Evolutionary conservation across 805 yeast genomes (phyloP), one percentile per base, ranked within the genome.

Genomic region (Clavispora vitiphila): DNA sequence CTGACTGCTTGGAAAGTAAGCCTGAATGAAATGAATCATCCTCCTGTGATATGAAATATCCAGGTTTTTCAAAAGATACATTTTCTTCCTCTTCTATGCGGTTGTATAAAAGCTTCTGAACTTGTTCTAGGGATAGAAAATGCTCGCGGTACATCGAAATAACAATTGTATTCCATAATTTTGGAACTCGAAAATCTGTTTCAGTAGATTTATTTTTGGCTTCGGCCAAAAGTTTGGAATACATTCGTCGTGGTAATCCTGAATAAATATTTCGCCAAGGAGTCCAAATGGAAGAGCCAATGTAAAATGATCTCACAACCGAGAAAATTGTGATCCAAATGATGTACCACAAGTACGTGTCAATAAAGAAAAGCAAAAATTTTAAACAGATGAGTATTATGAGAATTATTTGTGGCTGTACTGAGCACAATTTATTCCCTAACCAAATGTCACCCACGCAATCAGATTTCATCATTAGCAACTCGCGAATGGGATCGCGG

Each of bases 181-280:
- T 85, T 2, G 88, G 78, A 11, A 70, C 61, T 25, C 60, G 60
- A 11, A 63, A 50, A 1, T 61, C 54, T 54, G 81, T 81, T 7
- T 81, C 75, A 15, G 64, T 51, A 42, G 55, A 54, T 41, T 62
- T 49, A 45, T 64, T 62, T 26, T 44, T 43, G 20, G 69, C 56
- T 9, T 78, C 69, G 3, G 76, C 73, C 10, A 87, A 62, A 2
- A 88, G 68, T 52, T 87, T 86, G 9, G 91, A 77, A 50, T 74
- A 75, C 3, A 87, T 83, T 49, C 95, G 70, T 52, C 81, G 80
- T 1, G 96, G 95, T 22, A 88, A 63, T 38, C 89, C 67, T 4
- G 87, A 76, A 56, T 83, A 86, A 23, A 83, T 77, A 53, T 85
- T 86, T 57, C 86, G 77, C 95, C 95, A 86, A 0, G 96, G 96